Evolutionary conservation across 2,329 filamentous ascomycete genomes (phyloP), one percentile per base, ranked within the genome.

Genomic region (Epicoccum nigrum): DNA sequence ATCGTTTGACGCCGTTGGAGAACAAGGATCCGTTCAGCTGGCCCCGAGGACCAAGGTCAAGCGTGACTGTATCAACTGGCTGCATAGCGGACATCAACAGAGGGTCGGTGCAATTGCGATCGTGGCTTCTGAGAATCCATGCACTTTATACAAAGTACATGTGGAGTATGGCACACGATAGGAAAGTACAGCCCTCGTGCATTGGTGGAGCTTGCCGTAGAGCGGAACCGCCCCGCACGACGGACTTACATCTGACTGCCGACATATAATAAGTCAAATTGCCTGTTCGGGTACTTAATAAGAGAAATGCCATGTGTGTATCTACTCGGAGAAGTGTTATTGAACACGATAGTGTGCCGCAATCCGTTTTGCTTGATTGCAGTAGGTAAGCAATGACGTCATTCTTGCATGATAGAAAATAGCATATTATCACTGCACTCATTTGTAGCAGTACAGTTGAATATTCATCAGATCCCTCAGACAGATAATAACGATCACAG

Each of bases 11-110:
- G n/a, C 47, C 47, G 12, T 51, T 51, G 5, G 41, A 25, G 17
- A 45, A 41, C 1, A 41, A 13, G 21, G 41, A 40, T 7, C 47
- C 47, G 6, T 34, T 45, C 2, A 51, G 21, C 15, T 45, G 34
- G 9, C 47, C 47, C 17, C 39, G 47, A 31, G 47, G 19, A 30
- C 47, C 41, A n/a, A 51, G 47, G 35, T 51, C 35, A n/a, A 40
- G 23, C 15, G 34, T 51, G 19, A 21, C 19, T 11, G 47, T 51
- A 17, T 21, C 41, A 15, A 31, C 32, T 17, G 47, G 40, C 7
- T 45, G 25, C 47, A 45, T 45, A 4, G 12, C 38, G 28, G 13
- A 9, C 13, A 11, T 30, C 12, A 30, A 30, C 11, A 2, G 7
- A 13, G 13, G 12, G 13, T 3, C 13, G 28, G 7, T 4, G 13